Percentiles rank a stretch among this genome's conserved stretches.
These are phyloP conservation scores for Eucalyptus lansdowneana DNA, from an alignment of 345 rosid genomes.

Conservation along the genomic window DNA sequence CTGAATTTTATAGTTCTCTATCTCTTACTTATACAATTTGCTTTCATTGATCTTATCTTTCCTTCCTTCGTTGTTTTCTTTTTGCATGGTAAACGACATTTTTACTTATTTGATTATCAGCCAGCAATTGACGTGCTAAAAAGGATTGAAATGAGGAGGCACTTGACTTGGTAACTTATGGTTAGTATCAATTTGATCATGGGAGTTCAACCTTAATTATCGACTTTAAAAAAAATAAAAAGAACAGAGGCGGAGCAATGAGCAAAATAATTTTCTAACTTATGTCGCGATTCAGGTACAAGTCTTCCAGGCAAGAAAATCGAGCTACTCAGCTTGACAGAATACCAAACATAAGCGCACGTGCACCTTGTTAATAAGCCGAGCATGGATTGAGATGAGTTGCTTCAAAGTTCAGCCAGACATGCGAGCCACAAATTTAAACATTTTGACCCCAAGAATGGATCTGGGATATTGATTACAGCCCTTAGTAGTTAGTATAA, in stretches of 20 bases:
- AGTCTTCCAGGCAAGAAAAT: not conserved
- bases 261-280: not conserved
- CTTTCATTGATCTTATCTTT: not conserved
- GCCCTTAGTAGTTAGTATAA: not conserved
- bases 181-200: not conserved
- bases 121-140: not conserved
- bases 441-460: not conserved
- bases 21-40: not conserved
- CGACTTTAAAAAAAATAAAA: not conserved
- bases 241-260: not conserved
- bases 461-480: not conserved
- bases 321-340: not conserved
- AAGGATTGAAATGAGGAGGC: not conserved
- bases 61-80: not conserved
- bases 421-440: not conserved
- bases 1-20: not conserved
- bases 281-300: not conserved
- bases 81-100: not conserved
- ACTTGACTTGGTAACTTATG: not conserved
- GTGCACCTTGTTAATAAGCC: fast-evolving
- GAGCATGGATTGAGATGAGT: not conserved
- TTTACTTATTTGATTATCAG: not conserved
- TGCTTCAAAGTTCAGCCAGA: not conserved
- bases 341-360: fast-evolving
- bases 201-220: not conserved